phyloP scores from a whole-genome alignment of 768 basidiomycete genomes.

The Suillus americanus region DNA sequence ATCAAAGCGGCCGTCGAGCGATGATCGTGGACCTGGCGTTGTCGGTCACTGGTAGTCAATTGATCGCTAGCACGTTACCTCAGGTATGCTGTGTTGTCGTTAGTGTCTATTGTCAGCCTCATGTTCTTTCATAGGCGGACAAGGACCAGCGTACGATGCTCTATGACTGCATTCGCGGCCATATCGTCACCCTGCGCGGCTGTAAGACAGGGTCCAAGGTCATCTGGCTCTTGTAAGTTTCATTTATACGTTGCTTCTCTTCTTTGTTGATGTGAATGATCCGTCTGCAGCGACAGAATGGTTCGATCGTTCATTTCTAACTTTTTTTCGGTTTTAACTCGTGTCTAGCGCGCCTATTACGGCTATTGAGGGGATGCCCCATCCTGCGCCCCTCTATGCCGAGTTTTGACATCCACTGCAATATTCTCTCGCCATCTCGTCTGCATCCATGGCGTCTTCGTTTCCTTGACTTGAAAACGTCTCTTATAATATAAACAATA shows the following conservation, averaged over 20 bases:
- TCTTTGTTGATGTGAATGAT: conserved; percentile 7
- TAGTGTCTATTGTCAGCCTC: conserved; percentile 9
- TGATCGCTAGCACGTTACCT: conserved; percentile 81
- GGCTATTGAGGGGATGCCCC: conserved; percentile 43
- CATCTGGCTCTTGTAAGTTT: conserved; percentile 78
- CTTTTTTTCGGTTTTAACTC: conserved; percentile 14
- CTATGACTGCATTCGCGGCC: conserved; percentile 84
- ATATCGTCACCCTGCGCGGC: conserved; percentile 86
- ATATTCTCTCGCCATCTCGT: conserved; percentile 19
- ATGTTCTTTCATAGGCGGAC: conserved; percentile 54
- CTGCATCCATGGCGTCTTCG: conserved; percentile 13
- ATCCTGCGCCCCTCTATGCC: conserved; percentile 24
- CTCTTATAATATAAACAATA: conserved; percentile 20
- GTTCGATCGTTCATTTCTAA: conserved; percentile 25
- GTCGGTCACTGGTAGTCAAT: conserved; percentile 80
- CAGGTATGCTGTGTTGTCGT: conserved; percentile 44
- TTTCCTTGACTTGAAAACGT: conserved; percentile 21
- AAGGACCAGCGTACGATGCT: conserved; percentile 81
- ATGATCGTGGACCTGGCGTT: conserved; percentile 87
- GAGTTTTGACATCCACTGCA: conserved; percentile 27
- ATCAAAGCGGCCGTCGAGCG: conserved; percentile 63
- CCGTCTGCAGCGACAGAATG: conserved; percentile 55
- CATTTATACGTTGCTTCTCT: conserved; percentile 1
- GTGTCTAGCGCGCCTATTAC: conserved; percentile 59
- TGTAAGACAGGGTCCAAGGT: conserved; percentile 92